These are phyloP conservation scores for Parasitella parasitica DNA, from an alignment of 371 early-diverging fungal species.

Conservation along the genomic window DNA sequence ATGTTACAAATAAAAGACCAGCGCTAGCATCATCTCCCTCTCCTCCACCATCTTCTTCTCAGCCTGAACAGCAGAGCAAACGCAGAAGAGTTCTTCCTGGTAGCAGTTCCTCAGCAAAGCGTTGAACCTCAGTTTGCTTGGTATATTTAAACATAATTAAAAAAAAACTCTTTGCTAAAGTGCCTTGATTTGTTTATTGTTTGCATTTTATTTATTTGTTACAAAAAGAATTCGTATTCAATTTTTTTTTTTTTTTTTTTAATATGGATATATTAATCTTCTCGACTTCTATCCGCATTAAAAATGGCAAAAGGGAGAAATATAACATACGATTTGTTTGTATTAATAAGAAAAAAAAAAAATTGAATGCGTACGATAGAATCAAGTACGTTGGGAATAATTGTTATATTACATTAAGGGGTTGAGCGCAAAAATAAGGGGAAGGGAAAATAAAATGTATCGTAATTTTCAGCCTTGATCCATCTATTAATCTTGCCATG, in stretches of 20 bases:
- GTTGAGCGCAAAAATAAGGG: neutral
- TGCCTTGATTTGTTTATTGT: constrained; percentile 6
- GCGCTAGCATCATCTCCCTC: neutral
- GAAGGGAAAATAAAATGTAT: neutral
- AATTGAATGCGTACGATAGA: neutral
- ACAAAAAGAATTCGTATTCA: neutral
- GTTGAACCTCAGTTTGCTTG: neutral
- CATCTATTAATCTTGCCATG: neutral
- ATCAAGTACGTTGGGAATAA: constrained; percentile 4
- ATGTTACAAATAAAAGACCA: neutral
- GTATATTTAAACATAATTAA: constrained; percentile 8
- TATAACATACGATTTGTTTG: neutral
- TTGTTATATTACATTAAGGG: neutral
- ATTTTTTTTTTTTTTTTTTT: constrained; percentile 1
- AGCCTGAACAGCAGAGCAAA: neutral
- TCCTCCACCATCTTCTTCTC: neutral
- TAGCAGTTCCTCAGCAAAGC: neutral
- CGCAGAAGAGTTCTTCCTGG: neutral
- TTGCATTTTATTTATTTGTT: constrained; percentile 1
- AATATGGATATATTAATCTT: neutral
- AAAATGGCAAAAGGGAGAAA: neutral
- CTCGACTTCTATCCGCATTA: neutral
- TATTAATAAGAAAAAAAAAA: neutral
- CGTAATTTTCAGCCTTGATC: neutral
- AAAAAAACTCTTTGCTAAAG: constrained; percentile 3